Base-by-base conservation (phyloP, 2,329 filamentous ascomycete species). In the Phoma sp. region DNA sequence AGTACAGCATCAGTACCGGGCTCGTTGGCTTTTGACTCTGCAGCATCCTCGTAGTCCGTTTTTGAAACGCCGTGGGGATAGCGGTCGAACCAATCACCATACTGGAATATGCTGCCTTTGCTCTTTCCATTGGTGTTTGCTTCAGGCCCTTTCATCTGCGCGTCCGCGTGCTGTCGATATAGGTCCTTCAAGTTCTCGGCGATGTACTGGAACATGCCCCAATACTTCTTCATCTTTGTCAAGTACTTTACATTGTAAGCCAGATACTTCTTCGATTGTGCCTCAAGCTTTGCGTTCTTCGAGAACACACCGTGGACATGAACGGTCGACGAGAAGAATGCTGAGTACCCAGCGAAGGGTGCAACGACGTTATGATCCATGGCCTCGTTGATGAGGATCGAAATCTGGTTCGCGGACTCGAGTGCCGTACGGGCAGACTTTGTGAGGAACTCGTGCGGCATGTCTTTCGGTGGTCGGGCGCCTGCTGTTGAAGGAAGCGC, bases 171-270 rank as follows among this genome's bases (percentile, higher is more conserved):
- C 40, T 87, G 85, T 45, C 90, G 86, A 71, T 96, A 99, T 57
- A 96, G 87, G 48, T 93, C 90, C 55, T 95, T 92, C 29, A 97
- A 83, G 67, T 93, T 95, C 71, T 98, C 93, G 1, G 92, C 89
- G 84, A 98, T 93, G 78, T 92, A 97, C 72, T 96, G 91, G 71
- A 98, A 97, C 89, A 97, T 96, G 56, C 93, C 95, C 95, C 95
- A 99, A 68, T 95, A 93, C 56, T 91, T 91, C 80, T 96, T 97
- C 91, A 98, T 96, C 75, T 91, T 95, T 48, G 89, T 89, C 37
- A 99, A 78, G 66, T 95, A 98, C 68, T 89, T 91, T 66, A 98
- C 89, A 61, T 96, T 98, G 60, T 88, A 90, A 1, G 90, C 87
- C 14, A 97, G 80, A 67, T 96, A 93, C 60, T 87, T 86, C 76